phyloP scores from a whole-genome alignment of 192 early-diverging fungal species.

The Dissophora globulifera region DNA sequence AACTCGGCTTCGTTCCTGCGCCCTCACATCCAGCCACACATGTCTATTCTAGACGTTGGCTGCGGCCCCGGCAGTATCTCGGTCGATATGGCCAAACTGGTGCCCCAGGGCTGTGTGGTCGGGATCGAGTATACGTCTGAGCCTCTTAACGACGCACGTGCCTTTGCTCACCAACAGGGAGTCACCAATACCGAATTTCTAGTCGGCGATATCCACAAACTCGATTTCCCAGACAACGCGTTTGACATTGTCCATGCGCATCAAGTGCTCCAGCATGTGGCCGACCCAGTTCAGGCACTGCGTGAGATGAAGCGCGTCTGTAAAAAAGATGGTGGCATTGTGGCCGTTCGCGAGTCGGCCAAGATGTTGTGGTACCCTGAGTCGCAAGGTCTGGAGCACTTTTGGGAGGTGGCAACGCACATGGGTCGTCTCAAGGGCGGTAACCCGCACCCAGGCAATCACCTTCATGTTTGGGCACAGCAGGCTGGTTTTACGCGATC shows the following conservation, averaged over 20 bases:
- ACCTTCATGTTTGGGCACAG: conserved; percentile 11
- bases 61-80: conserved; percentile 28
- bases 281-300: conserved; percentile 15
- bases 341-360: conserved; percentile 18
- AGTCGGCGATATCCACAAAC: conserved; percentile 17
- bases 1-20: conserved; percentile 17
- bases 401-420: conserved; percentile 8
- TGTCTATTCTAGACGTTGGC: conserved; percentile 23
- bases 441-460: conserved; percentile 9
- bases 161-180: conserved; percentile 8
- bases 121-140: conserved; percentile 21
- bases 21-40: conserved; percentile 8
- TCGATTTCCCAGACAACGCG: conserved; percentile 21
- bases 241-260: conserved; percentile 24
- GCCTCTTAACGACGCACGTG: conserved; percentile 6
- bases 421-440: conserved; percentile 15
- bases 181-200: conserved; percentile 18
- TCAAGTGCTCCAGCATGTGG: conserved; percentile 25
- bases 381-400: conserved; percentile 10
- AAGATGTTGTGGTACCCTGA: conserved; percentile 10
- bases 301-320: conserved; percentile 13
- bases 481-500: conserved; percentile 24
- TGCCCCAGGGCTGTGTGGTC: conserved; percentile 13
- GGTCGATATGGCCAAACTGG: conserved; percentile 13
- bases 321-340: conserved; percentile 14